phyloP scores from a whole-genome alignment of 2,329 filamentous ascomycete genomes.

The Aspergillus aculeatinus region DNA sequence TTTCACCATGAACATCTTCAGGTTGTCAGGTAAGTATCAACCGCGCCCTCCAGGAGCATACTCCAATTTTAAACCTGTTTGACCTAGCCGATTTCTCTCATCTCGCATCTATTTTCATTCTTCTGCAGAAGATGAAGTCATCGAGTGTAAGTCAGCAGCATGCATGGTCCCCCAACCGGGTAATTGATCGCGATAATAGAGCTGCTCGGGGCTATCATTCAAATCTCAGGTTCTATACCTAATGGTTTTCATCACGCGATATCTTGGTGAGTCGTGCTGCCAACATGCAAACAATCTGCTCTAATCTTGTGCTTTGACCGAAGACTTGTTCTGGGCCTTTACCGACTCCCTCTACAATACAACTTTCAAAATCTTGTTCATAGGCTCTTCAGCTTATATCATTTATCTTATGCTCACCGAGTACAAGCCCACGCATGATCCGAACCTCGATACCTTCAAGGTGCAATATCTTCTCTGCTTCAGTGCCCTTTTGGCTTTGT shows the following conservation, averaged over 20 bases:
- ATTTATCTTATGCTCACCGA: conserved; percentile 97
- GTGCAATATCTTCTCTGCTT: conserved; percentile 89
- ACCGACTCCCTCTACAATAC: conserved; percentile 87
- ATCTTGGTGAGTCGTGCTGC: conserved; percentile 64
- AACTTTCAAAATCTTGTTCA: conserved; percentile 93
- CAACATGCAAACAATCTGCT: neutral
- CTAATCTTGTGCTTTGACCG: neutral
- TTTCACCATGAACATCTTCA: conserved; percentile 66
- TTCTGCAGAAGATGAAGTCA: conserved; percentile 94
- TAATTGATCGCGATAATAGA: conserved; percentile 53
- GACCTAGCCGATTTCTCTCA: conserved; percentile 87
- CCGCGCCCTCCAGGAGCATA: neutral
- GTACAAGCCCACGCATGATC: conserved; percentile 96
- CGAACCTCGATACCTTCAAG: conserved; percentile 95
- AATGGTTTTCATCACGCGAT: conserved; percentile 88
- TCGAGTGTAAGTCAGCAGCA: conserved; percentile 67
- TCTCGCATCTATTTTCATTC: conserved; percentile 86
- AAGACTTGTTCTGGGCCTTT: conserved; percentile 83
- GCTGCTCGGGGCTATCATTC: conserved; percentile 96
- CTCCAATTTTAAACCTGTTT: conserved; percentile 1
- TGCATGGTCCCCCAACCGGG: neutral
- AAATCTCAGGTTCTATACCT: conserved; percentile 97
- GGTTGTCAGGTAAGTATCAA: conserved; percentile 57
- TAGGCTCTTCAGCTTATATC: conserved; percentile 84
- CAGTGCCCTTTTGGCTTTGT: conserved; percentile 71